Percentiles rank a stretch among this genome's conserved stretches.
phyloP scores from a whole-genome alignment of 2,329 filamentous ascomycete species.

The Tympanopsis confertula region DNA sequence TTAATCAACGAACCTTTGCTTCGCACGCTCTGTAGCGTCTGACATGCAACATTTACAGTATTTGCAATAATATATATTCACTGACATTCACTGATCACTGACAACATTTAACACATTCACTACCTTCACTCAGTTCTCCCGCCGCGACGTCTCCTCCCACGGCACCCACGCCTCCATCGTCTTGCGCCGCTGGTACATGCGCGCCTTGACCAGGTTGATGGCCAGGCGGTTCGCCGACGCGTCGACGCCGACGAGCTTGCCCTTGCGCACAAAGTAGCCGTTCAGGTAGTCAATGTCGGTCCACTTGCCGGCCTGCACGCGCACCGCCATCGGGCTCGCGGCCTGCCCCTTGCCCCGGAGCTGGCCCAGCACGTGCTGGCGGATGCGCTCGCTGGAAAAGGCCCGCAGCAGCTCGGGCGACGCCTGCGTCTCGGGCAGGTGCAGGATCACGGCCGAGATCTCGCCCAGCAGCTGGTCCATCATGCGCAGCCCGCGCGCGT shows the following conservation, averaged over 20 bases:
- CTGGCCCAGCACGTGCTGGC: conserved; percentile 45
- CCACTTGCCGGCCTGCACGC: conserved; percentile 44
- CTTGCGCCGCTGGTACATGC: no score
- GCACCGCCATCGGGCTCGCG: conserved; percentile 54
- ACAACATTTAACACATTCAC: no score
- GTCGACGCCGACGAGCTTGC: conserved; percentile 59
- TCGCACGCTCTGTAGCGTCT: no score
- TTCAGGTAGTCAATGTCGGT: conserved; percentile 80
- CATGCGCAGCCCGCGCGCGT: conserved; percentile 50
- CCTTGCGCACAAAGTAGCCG: conserved; percentile 72
- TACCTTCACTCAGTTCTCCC: no score
- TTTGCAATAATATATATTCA: no score
- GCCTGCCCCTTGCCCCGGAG: conserved; percentile 40
- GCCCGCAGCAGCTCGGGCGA: conserved; percentile 42
- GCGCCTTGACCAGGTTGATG: conserved; percentile 59
- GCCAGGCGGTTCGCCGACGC: conserved; percentile 65
- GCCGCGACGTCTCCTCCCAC: no score
- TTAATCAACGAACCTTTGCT: no score
- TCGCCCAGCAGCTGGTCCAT: conserved; percentile 66
- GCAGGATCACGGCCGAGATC: conserved; percentile 58
- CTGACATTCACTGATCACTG: no score
- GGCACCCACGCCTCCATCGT: no score
- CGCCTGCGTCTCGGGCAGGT: conserved; percentile 61
- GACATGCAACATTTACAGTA: no score
- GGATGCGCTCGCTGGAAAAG: conserved; percentile 46